Base-by-base conservation (phyloP, 768 basidiomycete genomes). In the Vararia minispora region DNA sequence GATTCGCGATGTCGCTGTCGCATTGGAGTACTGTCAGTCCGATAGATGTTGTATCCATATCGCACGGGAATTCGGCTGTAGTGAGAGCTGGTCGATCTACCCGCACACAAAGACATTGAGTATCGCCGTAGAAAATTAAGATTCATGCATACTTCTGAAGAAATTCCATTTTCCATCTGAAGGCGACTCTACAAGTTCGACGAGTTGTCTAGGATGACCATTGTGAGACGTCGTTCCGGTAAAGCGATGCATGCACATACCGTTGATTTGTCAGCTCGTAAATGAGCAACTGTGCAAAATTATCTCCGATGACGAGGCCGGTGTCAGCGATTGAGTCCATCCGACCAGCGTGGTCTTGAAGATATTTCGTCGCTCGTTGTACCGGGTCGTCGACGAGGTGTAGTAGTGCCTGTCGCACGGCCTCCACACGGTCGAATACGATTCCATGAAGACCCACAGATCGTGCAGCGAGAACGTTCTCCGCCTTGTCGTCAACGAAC, bases 401-500 rank as follows among this genome's bases (percentile, higher is more conserved):
- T 5, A 65, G 60, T 24, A 75, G 60, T 2, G 60, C 52, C 5
- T 65, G 66, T 21, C 58, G 58, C 28, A 72, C 69, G 18, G 52
- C 50, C 1, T 50, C 54, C 9, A 53, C 46, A 23, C 59, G 51
- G 33, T 71, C 64, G 30, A 69, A 71, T 21, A 72, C 57, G 41
- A 75, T 65, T 6, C 73, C 72, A 30, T 63, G 58, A 40, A 74
- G 55, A 9, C 74, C 74, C 12, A 74, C 55, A 0, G 71, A 74
- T 5, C 68, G 64, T 4, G 73, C 72, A 5, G 69, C 63, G 6
- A 72, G 48, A 6, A 76, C 66, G 41, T 75, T 75, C 47, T 74
- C 74, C 12, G 63, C 55, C 43, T 73, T 73, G 56, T 74, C 73
- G 39, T 76, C 74, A 6, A 76, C 64, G 43, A 74, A 75, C 23